These are phyloP conservation scores for Saksenaea oblongispora DNA, from an alignment of 371 early-diverging fungal species.

Conservation along the genomic window DNA sequence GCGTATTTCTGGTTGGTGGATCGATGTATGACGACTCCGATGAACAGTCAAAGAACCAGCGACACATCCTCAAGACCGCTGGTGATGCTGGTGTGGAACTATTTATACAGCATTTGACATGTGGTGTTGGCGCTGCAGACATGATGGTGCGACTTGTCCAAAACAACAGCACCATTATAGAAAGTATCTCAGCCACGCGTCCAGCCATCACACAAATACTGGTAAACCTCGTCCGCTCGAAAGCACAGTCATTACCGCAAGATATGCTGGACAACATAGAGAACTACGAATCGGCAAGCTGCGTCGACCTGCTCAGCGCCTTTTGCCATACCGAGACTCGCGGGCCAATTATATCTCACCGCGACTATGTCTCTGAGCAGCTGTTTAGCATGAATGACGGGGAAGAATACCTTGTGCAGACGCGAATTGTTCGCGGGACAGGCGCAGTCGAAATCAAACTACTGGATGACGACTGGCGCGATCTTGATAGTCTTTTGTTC, in stretches of 20 bases:
- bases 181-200: constrained; percentile 10
- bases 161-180: constrained; percentile 17
- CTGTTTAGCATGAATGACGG: constrained; percentile 9
- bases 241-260: not conserved
- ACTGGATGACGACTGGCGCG: constrained; percentile 22
- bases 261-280: constrained; percentile 2
- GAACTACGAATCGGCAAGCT: constrained; percentile 17
- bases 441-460: constrained; percentile 20
- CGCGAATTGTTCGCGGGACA: constrained; percentile 10
- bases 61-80: constrained; percentile 18
- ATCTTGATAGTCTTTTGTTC: constrained; percentile 14
- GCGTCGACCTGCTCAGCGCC: constrained; percentile 21
- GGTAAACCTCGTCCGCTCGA: constrained; percentile 3
- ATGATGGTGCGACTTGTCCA: constrained; percentile 26
- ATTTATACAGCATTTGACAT: constrained; percentile 27
- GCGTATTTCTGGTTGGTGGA: constrained; percentile 28
- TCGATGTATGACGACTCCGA: constrained; percentile 14
- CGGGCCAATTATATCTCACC: constrained; percentile 12
- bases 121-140: constrained; percentile 29
- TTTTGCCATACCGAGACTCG: constrained; percentile 16
- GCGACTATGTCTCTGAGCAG: constrained; percentile 18
- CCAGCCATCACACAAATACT: constrained; percentile 15
- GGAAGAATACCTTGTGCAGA: constrained; percentile 16
- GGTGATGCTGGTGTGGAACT: constrained; percentile 29
- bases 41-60: constrained; percentile 18